Evolutionary conservation across 2,329 filamentous ascomycete species (phyloP), one percentile per base, ranked within the genome.

Genomic region (Aureobasidium subglaciale): DNA sequence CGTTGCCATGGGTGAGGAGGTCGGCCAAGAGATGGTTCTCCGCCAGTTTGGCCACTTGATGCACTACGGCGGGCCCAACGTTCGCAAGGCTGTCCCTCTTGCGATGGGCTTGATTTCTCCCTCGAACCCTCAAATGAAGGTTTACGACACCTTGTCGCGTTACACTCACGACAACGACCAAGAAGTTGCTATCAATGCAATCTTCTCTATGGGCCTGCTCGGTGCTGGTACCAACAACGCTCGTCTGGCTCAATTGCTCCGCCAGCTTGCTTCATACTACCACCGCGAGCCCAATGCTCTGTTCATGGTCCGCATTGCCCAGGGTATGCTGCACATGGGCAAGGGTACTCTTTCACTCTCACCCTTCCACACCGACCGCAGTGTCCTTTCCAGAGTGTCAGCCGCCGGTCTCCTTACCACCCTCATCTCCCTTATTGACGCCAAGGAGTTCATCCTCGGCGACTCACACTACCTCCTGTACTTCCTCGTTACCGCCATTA

Each of bases 121-220:
- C 11, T 96, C 90, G 75, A 99, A 99, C 75, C 93, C 93, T 10
- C 95, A 99, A 71, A 99, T 99, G 92, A 99, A 97, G 79, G 88
- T 99, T 45, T 99, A 99, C 76, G 93, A 99, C 71, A 99, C 93
- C 0, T 78, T 99, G 10, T 99, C 93, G 50, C 82, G 93, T 67
- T 99, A 99, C 80, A 95, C 88, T 61, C 93, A 99, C 80, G 93
- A 99, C 76, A 99, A 93, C 63, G 93, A 99, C 74, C 95, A 92
- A 60, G 93, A 99, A 66, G 93, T 99, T 43, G 93, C 93, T 35
- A 88, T 99, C 72, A 99, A 97, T 68, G 90, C 93, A 66, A 99
- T 99, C 68, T 99, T 99, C 67, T 91, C 93, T 63, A 99, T 99
- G 93, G 93, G 93, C 73, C 85, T 99, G 58, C 80, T 96, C 34